phyloP scores from a whole-genome alignment of 2,329 filamentous ascomycete species.

The Colletotrichum magnum region DNA sequence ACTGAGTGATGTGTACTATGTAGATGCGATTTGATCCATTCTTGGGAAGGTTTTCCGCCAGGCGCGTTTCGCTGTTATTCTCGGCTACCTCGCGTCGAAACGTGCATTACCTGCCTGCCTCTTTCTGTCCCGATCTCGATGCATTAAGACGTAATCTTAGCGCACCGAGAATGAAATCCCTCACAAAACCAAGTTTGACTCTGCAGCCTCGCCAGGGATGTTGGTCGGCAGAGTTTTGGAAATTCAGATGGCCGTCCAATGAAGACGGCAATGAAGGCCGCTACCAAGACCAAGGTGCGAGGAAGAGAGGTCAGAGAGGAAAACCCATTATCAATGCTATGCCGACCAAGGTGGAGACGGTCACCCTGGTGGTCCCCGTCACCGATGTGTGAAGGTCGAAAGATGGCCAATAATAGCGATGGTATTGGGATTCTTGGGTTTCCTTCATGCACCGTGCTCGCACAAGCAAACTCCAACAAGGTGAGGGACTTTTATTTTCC shows the following conservation, averaged over 20 bases:
- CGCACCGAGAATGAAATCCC: constrained; percentile 34
- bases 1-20: too few species aligned
- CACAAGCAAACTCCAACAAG: not conserved
- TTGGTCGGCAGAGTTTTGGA: constrained; percentile 23
- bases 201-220: constrained; percentile 38
- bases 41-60: constrained; percentile 5
- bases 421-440: constrained; percentile 17
- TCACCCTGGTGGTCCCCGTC: constrained; percentile 19
- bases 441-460: constrained; percentile 31
- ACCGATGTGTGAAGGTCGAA: constrained; percentile 25
- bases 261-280: constrained; percentile 21
- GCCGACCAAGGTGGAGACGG: constrained; percentile 26
- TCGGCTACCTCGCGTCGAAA: constrained; percentile 34
- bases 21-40: not conserved
- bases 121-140: constrained; percentile 27
- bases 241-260: constrained; percentile 32
- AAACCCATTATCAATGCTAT: constrained; percentile 41
- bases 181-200: constrained; percentile 39
- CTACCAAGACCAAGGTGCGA: constrained; percentile 8
- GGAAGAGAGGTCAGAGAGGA: not conserved
- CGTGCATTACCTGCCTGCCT: not conserved
- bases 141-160: constrained; percentile 42
- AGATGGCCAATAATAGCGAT: constrained; percentile 33
- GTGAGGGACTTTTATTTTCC: constrained; percentile 33
- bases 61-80: constrained; percentile 35